Conservation (phyloP, 1,139 yeast genomes). For the Saccharomyces uvarum region DNA sequence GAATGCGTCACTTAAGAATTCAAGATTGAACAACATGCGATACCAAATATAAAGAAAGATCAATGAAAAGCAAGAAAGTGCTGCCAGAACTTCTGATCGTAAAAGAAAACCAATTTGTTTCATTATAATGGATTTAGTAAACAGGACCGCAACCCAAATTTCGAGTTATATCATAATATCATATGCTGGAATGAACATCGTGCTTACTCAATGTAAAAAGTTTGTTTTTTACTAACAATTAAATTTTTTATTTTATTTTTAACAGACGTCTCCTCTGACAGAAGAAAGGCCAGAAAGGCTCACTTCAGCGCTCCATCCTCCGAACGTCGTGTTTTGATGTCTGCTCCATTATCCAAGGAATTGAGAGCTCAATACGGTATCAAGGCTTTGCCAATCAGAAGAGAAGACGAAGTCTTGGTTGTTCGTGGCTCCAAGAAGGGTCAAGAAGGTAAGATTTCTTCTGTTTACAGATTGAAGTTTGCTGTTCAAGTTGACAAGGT, state of each 20-base stretch:
- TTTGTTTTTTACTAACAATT: not conserved
- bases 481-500: constrained; percentile 96
- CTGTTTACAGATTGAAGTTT: constrained; percentile 98
- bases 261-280: constrained; percentile 71
- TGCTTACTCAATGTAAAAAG: not conserved
- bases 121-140: not conserved
- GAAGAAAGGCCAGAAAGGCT: constrained; percentile 99
- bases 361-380: constrained; percentile 96
- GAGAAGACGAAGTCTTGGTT: constrained; percentile 91
- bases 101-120: not conserved
- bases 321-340: constrained; percentile 88
- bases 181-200: not conserved
- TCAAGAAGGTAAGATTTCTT: constrained; percentile 95
- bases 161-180: not conserved
- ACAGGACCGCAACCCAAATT: not conserved
- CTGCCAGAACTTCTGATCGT: not conserved
- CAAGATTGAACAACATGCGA: not conserved
- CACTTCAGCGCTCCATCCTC: constrained; percentile 97
- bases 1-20: not conserved
- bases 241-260: constrained; percentile 2
- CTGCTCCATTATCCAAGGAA: constrained; percentile 99
- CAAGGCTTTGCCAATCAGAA: constrained; percentile 95
- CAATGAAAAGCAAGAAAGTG: not conserved
- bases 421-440: constrained; percentile 99
- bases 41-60: not conserved